Evolutionary conservation across 2,329 filamentous ascomycete species (phyloP).

Genomic region (Penicillium capsulatum): DNA sequence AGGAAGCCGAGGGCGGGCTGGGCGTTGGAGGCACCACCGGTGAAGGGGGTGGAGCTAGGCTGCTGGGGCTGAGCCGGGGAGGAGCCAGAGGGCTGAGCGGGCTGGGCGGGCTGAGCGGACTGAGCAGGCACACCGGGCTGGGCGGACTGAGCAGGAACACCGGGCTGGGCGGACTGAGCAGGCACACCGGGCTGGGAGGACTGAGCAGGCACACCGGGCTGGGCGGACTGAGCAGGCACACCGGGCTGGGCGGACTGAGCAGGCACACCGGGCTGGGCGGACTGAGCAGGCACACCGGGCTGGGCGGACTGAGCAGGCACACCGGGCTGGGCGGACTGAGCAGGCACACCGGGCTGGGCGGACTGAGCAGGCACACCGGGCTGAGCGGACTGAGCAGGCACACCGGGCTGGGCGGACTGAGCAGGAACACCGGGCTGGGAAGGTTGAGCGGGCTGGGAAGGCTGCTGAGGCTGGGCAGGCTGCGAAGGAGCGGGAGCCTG

Average conservation of each 20-base stretch:
- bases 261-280: neutral
- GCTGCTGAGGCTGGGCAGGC: neutral
- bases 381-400: too few species aligned
- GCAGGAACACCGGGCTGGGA: slow-evolving; percentile 1
- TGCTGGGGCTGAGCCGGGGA: slow-evolving; percentile 4
- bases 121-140: slow-evolving; percentile 7
- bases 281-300: too few species aligned
- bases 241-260: neutral
- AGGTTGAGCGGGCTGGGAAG: slow-evolving; percentile 1
- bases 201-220: slow-evolving; percentile 3
- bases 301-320: too few species aligned
- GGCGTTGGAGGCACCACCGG: slow-evolving; percentile 34
- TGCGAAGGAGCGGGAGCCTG: neutral
- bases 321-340: slow-evolving; percentile 5
- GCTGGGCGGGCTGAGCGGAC: slow-evolving; percentile 2
- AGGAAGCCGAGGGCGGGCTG: slow-evolving; percentile 37
- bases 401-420: slow-evolving; percentile 2
- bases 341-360: slow-evolving; percentile 4
- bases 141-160: slow-evolving; percentile 4
- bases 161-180: slow-evolving; percentile 1
- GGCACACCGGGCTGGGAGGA: slow-evolving; percentile 7
- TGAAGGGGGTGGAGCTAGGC: slow-evolving; percentile 21
- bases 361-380: too few species aligned
- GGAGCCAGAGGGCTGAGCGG: slow-evolving; percentile 7
- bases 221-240: neutral